Conservation (phyloP, 176 grass and related monocot genomes). For the Paspalum vaginatum region DNA sequence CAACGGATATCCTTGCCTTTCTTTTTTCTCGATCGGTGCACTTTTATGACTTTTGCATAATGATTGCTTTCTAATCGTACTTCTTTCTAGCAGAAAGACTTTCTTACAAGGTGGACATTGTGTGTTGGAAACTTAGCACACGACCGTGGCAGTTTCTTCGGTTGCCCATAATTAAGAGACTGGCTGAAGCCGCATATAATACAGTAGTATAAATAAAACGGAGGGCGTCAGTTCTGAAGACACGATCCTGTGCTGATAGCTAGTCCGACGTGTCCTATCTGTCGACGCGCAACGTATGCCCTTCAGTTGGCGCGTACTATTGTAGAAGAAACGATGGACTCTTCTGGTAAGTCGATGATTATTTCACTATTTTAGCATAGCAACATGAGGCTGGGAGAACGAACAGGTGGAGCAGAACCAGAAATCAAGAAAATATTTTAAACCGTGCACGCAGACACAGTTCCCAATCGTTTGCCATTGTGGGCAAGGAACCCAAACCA, state of each 20-base stretch:
- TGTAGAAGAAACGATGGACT: constrained; percentile 1
- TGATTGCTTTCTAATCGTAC: too few relatives aligned
- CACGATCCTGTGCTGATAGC: not conserved
- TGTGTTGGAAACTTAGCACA: not conserved
- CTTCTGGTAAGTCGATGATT: constrained; percentile 43
- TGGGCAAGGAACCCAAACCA: constrained; percentile 32
- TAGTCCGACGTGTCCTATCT: not conserved
- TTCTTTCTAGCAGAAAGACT: not conserved
- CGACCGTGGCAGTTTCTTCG: not conserved
- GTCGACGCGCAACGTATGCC: constrained; percentile 1
- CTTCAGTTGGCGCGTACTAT: not conserved
- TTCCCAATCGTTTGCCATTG: not conserved
- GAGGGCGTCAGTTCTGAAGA: not conserved
- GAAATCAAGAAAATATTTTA: not conserved
- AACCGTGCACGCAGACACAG: not conserved
- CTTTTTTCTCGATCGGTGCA: too few relatives aligned
- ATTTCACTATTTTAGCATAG: constrained; percentile 8
- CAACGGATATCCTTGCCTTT: too few relatives aligned
- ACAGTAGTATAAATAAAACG: not conserved
- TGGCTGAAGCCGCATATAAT: not conserved
- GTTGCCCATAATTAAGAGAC: not conserved
- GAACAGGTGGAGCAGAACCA: constrained; percentile 30
- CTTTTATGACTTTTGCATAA: too few relatives aligned
- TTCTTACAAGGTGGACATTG: not conserved
- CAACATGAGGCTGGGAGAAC: constrained; percentile 23